Evolutionary conservation across 2,329 filamentous ascomycete species (phyloP), one percentile per base, ranked within the genome.

Genomic region (Bipolaris cookei): DNA sequence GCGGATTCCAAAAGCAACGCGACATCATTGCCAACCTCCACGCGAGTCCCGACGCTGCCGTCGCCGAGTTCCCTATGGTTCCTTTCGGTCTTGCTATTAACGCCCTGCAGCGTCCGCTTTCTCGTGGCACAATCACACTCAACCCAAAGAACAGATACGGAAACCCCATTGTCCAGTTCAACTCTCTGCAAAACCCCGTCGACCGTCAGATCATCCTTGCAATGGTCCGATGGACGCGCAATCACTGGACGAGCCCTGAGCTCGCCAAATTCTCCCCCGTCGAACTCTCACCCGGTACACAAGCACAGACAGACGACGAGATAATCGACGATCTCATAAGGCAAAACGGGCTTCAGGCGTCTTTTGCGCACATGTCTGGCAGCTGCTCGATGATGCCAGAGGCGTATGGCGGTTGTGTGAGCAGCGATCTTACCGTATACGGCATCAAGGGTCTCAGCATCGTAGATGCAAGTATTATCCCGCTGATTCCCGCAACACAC

Each of bases 81-180:
- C 61, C 70, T 2, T 69, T 67, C 20, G 65, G 68, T 6, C 62
- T 66, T 6, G 65, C 68, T 6, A 64, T 66, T 16, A 61, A 58
- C 21, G 58, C 64, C 0, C 47, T 69, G 25, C 64, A 70, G 39
- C 67, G 68, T 5, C 65, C 70, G 0, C 56, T 71, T 16, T 70
- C 67, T 0, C 75, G 77, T 38, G 78, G 77, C 20, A 75, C 73
- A 14, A 68, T 79, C 49, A 73, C 68, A 3, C 63, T 78, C 47
- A 68, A 78, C 56, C 70, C 73, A 1, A 66, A 67, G 8, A 67
- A 78, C 56, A 75, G 74, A 3, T 57, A 62, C 14, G 66, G 62
- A 3, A 61, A 56, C 2, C 76, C 76, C 2, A 44, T 77, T 6
- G 65, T 78, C 6, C 61, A 75, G 34, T 76, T 66, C 56, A 72